Conservation (phyloP, 495 filamentous ascomycete species). For the Aspergillus wentii region DNA sequence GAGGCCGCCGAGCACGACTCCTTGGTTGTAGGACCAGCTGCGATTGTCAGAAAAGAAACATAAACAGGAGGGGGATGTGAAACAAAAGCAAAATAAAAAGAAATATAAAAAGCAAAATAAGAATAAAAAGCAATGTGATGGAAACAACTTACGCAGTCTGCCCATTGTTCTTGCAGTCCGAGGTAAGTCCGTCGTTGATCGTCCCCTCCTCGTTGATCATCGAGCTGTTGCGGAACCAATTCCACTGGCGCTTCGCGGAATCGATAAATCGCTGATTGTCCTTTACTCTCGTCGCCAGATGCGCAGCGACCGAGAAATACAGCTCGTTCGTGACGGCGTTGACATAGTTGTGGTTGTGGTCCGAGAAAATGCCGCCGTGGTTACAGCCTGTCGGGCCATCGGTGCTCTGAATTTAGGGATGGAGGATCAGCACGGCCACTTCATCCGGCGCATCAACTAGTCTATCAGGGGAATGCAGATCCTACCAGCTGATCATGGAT, state of each 20-base stretch:
- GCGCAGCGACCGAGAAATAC: constrained; percentile 63
- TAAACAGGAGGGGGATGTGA: neutral
- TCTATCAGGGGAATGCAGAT: no score
- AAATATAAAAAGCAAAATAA: no score
- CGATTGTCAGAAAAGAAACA: neutral
- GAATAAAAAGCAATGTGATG: no score
- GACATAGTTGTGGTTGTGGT: constrained; percentile 52
- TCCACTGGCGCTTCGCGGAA: constrained; percentile 55
- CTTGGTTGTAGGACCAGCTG: constrained; percentile 76
- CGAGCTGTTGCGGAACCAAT: constrained; percentile 62
- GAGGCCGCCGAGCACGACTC: constrained; percentile 67
- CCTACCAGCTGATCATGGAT: constrained; percentile 58
- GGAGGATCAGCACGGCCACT: no score
- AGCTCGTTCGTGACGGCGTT: constrained; percentile 76
- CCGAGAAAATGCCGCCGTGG: constrained; percentile 63
- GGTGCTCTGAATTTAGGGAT: constrained; percentile 26
- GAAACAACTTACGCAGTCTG: constrained; percentile 40
- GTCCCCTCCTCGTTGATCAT: constrained; percentile 61
- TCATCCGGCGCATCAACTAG: no score
- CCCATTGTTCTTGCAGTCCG: constrained; percentile 61
- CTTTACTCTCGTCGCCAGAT: constrained; percentile 63
- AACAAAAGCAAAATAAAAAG: no score
- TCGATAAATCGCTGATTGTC: constrained; percentile 44
- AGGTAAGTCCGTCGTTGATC: constrained; percentile 68
- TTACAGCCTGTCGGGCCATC: constrained; percentile 44